Evolutionary conservation across 495 filamentous ascomycete species (phyloP), one percentile per base, ranked within the genome.

Genomic region (Cladorrhinum samala): DNA sequence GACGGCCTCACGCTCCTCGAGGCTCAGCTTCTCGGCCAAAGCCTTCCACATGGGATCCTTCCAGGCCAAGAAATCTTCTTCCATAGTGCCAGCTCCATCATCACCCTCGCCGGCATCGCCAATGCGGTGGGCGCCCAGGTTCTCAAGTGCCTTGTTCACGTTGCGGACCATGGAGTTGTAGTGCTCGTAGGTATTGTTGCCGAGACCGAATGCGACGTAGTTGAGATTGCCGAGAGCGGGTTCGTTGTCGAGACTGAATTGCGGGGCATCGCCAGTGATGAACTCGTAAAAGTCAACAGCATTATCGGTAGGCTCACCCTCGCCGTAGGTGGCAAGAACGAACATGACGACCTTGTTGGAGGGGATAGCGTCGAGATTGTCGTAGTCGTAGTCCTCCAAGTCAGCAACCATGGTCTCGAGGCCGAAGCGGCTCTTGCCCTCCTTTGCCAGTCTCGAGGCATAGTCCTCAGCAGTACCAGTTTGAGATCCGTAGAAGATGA

Each of bases 201-300:
- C 93, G 9, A 99, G 81, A 63, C 93, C 93, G 66, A 99, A 99
- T 40, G 92, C 78, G 62, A 99, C 88, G 63, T 89, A 99, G 67
- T 91, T 92, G 62, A 99, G 77, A 55, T 89, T 89, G 25, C 74
- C 80, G 16, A 99, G 82, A 24, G 92, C 82, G 58, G 84, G 77
- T 2, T 92, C 89, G 23, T 84, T 81, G 52, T 83, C 83, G 58
- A 87, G 80, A 51, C 89, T 88, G 71, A 99, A 97, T 44, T 83
- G 69, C 14, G 86, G 76, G 49, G 90, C 87, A 14, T 96, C 89
- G 47, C 79, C 79, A 45, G 77, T 88, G 68, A 97, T 81, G 75
- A 96, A 97, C 64, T 97, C 94, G 75, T 95, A 96, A 74, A 97
- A 97, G 53, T 97, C 94, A 36, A 97, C 94, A 2, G 93, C 93